Evolutionary conservation across 306 rosid genomes (phyloP), one percentile per base, ranked within the genome.

Genomic region (Casuarina equisetifolia): DNA sequence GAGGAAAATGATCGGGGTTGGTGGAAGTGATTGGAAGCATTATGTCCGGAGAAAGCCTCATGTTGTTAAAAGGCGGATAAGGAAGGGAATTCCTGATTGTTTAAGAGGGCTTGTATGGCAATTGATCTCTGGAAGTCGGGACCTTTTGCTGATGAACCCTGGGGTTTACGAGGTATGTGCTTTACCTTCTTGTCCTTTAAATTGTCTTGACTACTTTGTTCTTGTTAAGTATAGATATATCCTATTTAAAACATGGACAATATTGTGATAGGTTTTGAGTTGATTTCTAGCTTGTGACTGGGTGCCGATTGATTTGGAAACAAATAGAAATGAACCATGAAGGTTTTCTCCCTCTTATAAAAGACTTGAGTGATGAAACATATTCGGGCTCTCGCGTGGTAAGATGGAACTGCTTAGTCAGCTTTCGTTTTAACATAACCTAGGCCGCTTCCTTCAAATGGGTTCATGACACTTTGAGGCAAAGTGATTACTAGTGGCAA

Each of bases 1-100:
- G 99, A 95, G 99, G 89, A 95, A 92, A 87, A 95, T 95, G 98
- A 91, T 95, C 82, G 98, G 98, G 83, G 97, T 83, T 64, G 98
- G 98, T 76, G 99, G 99, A 79, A 92, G 99, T 88, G 99, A 95
- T 74, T 92, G 99, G 99, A 95, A 95, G 82, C 90, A 91, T 84
- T 92, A 92, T 85, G 78, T 82, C 51, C 89, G 97, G 84, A 88
- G 89, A 88, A 95, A 92, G 82, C 97, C 91, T 79, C 84, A 95
- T 72, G 96, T 95, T 78, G 97, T 95, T 79, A 90, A 87, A 86
- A 86, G 99, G 85, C 96, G 99, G 35, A 92, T 95, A 81, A 89
- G 97, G 82, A 92, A 95, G 91, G 99, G 99, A 78, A 95, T 95
- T 85, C 99, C 99, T 52, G 99, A 95, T 91, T 95, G 99, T 86